Evolutionary conservation across 1,284 basidiomycete species (phyloP), one percentile per base, ranked within the genome.

Genomic region (Cutaneotrichosporon daszewskae): DNA sequence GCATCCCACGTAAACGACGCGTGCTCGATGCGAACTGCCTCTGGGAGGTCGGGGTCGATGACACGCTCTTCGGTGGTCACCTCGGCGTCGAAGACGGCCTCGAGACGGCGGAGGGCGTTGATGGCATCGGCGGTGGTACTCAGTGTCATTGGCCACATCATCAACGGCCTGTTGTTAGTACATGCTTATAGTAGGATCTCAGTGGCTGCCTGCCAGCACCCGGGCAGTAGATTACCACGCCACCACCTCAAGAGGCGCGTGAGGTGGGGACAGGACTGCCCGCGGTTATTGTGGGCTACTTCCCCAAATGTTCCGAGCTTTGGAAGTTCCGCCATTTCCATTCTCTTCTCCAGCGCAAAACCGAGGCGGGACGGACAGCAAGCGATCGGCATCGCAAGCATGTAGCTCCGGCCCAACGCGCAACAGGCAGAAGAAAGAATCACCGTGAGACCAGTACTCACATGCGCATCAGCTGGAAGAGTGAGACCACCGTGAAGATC

Each of bases 1-100:
- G 79, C 77, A 59, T 94, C 89, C 89, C 90, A 94, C 0, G 80
- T 80, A 64, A 92, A 92, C 10, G 80, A 79, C 3, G 81, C 87
- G 43, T 76, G 72, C 29, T 78, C 72, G 36, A 86, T 77, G 42
- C 77, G 74, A 45, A 94, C 59, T 3, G 86, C 88, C 29, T 74
- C 71, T 10, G 77, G 71, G 24, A 85, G 66, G 13, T 60, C 46
- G 2, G 54, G 58, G 42, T 78, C 70, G 16, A 75, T 65, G 40
- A 82, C 74, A 37, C 66, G 64, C 2, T 58, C 58, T 6, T 84
- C 79, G 7, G 77, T 75, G 5, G 84, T 72, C 4, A 80, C 74
- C 61, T 92, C 89, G 3, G 87, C 87, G 45, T 83, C 81, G 54
- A 88, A 88, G 13, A 87, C 80, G 19, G 73, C 77, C 47, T 79